These are phyloP conservation scores for Thuidium tamariscinum DNA, from an alignment of 225 moss, liverwort and hornwort genomes.

Conservation along the genomic window DNA sequence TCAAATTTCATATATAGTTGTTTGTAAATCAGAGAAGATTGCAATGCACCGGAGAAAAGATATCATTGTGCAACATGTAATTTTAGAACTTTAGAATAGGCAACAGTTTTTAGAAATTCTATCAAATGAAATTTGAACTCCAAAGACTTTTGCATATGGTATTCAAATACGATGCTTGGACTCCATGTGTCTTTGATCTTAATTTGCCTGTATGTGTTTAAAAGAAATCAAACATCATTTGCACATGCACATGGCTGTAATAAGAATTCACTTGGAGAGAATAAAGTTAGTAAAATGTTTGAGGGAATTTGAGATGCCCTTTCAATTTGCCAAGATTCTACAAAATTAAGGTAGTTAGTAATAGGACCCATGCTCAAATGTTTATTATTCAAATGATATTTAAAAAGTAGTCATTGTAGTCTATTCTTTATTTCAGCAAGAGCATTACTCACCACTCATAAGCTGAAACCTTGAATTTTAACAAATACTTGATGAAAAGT, in stretches of 20 bases:
- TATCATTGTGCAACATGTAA: neutral
- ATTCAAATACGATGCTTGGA: neutral
- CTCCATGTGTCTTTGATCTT: no score
- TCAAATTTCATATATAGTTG: neutral
- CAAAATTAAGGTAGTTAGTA: neutral
- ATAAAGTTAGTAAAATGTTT: neutral
- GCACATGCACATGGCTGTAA: neutral
- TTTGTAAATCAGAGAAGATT: neutral
- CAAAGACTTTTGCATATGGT: neutral
- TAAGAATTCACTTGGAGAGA: no score
- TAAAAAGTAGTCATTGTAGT: no score
- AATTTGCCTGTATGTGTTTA: neutral
- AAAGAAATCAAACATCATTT: neutral
- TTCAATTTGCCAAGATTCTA: neutral
- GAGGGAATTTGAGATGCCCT: neutral
- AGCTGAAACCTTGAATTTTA: neutral
- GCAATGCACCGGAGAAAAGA: neutral
- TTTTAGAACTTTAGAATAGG: neutral
- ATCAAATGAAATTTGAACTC: neutral
- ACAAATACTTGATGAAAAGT: neutral
- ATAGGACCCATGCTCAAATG: fast-evolving
- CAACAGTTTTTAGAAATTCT: neutral
- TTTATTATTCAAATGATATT: neutral
- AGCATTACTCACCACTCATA: no score
- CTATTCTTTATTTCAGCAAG: neutral